Evolutionary conservation across 805 yeast genomes (phyloP).

Genomic region (Candida tibetensis): DNA sequence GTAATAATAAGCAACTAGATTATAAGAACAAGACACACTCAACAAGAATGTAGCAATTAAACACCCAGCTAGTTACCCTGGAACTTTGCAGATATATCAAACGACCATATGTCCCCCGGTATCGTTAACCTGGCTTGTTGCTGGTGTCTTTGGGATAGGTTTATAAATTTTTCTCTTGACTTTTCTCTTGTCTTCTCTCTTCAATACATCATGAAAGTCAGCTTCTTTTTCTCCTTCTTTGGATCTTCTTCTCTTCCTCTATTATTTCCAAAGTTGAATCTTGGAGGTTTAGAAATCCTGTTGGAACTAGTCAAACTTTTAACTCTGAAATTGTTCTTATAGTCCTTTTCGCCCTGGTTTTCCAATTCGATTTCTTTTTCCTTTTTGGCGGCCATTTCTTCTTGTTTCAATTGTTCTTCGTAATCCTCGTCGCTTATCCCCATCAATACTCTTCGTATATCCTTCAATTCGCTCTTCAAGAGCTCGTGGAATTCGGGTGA

Average conservation of each 20-base stretch:
- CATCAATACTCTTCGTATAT: constrained; percentile 27
- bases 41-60: no score
- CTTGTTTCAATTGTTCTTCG: constrained; percentile 23
- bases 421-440: constrained; percentile 43
- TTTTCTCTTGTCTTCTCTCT: constrained; percentile 4
- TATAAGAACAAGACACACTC: no score
- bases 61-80: no score
- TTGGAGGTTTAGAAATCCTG: constrained; percentile 35
- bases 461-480: constrained; percentile 31
- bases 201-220: constrained; percentile 11
- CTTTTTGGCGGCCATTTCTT: constrained; percentile 14
- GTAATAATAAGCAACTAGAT: no score
- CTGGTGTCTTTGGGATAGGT: no score
- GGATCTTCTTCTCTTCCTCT: constrained; percentile 4
- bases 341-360: constrained; percentile 11
- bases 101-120: no score
- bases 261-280: constrained; percentile 23
- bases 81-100: no score
- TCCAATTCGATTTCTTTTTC: constrained; percentile 10
- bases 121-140: no score
- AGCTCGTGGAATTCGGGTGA: constrained; percentile 37
- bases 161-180: not conserved
- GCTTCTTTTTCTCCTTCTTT: constrained; percentile 9
- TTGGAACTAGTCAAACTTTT: constrained; percentile 20
- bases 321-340: constrained; percentile 27